Conservation (phyloP, 345 rosid species). For the Lepidium aucheri region DNA sequence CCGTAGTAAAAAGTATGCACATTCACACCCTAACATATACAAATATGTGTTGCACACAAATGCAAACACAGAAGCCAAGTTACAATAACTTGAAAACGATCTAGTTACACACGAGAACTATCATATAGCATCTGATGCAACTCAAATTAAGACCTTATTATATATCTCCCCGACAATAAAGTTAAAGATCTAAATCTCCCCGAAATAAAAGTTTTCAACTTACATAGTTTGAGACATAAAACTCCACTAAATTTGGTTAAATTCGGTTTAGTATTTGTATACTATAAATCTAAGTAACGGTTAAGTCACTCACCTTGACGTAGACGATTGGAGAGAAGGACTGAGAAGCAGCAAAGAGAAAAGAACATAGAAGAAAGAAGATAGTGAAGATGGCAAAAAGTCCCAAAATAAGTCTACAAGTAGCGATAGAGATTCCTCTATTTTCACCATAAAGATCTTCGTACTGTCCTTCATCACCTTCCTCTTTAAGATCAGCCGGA, state of each 20-base stretch:
- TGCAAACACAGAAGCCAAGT: background rate
- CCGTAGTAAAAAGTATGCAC: constrained; percentile 50
- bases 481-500: constrained; percentile 35
- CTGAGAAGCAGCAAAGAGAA: constrained; percentile 68
- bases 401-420: constrained; percentile 53
- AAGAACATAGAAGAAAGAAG: constrained; percentile 49
- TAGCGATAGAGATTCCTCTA: constrained; percentile 28
- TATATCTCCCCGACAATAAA: too few species aligned
- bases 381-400: constrained; percentile 34
- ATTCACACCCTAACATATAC: constrained; percentile 39
- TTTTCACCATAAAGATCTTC: constrained; percentile 20
- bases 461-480: constrained; percentile 19
- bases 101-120: too few species aligned
- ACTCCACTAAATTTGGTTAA: too few species aligned
- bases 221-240: too few species aligned
- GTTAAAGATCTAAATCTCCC: too few species aligned
- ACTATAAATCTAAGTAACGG: background rate
- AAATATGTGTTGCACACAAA: background rate
- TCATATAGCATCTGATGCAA: too few species aligned
- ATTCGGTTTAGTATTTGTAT: too few species aligned
- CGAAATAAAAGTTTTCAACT: too few species aligned
- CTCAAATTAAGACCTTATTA: too few species aligned
- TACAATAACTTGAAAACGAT: too few species aligned
- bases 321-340: constrained; percentile 42
- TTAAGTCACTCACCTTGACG: constrained; percentile 46